Conservation (phyloP, 306 rosid genomes). For the Dryas drummondii region DNA sequence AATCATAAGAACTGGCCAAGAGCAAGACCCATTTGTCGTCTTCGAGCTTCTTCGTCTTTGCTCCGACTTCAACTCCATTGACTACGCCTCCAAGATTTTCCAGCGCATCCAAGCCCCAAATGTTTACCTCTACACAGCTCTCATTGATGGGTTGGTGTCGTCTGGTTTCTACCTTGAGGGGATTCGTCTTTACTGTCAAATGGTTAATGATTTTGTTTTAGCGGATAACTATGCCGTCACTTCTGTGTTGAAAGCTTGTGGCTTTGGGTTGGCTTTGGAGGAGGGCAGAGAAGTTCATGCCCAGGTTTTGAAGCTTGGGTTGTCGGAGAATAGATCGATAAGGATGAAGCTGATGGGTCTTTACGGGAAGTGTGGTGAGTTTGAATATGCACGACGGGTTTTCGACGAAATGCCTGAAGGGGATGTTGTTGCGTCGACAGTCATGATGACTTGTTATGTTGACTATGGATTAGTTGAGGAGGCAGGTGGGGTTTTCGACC, state of each 20-base stretch:
- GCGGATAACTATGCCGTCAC: constrained; percentile 37
- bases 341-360: constrained; percentile 36
- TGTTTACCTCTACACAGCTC: constrained; percentile 49
- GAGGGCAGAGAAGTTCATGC: constrained; percentile 40
- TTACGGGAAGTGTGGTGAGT: constrained; percentile 38
- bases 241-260: constrained; percentile 48
- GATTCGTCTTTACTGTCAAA: constrained; percentile 30
- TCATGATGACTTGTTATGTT: constrained; percentile 32
- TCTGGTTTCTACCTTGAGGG: constrained; percentile 33
- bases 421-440: constrained; percentile 37
- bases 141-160: constrained; percentile 38
- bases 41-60: constrained; percentile 43
- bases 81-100: constrained; percentile 40
- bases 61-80: constrained; percentile 32
- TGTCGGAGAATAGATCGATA: constrained; percentile 37
- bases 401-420: constrained; percentile 45
- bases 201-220: constrained; percentile 20
- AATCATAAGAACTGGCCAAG: constrained; percentile 27
- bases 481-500: constrained; percentile 30
- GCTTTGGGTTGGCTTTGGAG: constrained; percentile 21
- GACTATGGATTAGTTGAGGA: constrained; percentile 36
- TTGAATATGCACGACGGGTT: constrained; percentile 33
- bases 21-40: constrained; percentile 40
- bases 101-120: constrained; percentile 30
- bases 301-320: constrained; percentile 42